Conservation (phyloP, 495 filamentous ascomycete genomes). For the Astrocystis sublimbata region DNA sequence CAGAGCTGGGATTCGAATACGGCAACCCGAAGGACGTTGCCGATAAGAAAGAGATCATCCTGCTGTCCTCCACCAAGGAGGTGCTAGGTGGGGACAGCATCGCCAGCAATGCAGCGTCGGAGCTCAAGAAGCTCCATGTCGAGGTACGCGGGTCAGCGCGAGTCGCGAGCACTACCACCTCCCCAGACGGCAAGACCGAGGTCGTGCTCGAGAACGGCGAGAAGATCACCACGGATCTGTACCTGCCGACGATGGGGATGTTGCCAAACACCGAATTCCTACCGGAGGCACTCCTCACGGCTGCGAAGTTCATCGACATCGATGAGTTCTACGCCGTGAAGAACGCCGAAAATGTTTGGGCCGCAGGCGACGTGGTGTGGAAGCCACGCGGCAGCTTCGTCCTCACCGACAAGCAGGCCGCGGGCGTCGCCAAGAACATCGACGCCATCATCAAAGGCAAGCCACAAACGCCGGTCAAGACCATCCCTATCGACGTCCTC, state of each 20-base stretch:
- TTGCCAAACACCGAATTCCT: conserved; percentile 64
- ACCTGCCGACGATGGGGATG: conserved; percentile 63
- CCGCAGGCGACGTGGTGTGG: conserved; percentile 52
- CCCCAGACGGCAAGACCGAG: conserved; percentile 39
- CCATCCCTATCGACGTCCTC: conserved; percentile 44
- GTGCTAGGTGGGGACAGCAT: conserved; percentile 43
- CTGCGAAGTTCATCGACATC: conserved; percentile 54
- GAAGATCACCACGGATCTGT: conserved; percentile 54
- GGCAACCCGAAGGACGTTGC: conserved; percentile 35
- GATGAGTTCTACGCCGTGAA: conserved; percentile 56
- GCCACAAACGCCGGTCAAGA: conserved; percentile 38
- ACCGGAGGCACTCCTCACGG: conserved; percentile 49
- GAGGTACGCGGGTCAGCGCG: conserved; percentile 41
- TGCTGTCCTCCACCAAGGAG: conserved; percentile 46
- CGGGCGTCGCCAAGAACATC: conserved; percentile 48
- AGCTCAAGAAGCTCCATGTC: conserved; percentile 56
- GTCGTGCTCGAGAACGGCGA: conserved; percentile 41
- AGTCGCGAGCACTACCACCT: conserved; percentile 29
- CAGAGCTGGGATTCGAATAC: conserved; percentile 48
- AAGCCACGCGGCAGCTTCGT: conserved; percentile 49
- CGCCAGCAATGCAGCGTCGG: conserved; percentile 33
- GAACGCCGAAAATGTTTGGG: conserved; percentile 50
- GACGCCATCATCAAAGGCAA: conserved; percentile 39
- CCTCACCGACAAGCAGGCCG: conserved; percentile 50
- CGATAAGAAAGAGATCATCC: conserved; percentile 44